Percentiles rank a stretch among this genome's conserved stretches.
These are phyloP conservation scores for Aspergillus novofumigatus DNA, from an alignment of 2,329 filamentous ascomycete species.

Conservation along the genomic window DNA sequence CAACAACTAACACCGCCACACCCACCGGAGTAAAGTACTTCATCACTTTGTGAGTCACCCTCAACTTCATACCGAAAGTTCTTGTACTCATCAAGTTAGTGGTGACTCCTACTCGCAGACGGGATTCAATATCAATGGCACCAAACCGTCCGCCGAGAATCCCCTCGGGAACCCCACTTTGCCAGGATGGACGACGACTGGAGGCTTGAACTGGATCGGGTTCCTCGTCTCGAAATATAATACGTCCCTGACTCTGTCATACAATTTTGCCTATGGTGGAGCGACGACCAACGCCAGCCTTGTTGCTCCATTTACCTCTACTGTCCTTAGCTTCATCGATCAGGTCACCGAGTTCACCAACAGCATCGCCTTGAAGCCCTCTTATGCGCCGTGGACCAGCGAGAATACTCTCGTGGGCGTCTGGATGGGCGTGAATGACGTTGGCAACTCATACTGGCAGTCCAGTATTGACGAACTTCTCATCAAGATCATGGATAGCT, in stretches of 20 bases:
- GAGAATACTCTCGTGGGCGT: conserved; percentile 4
- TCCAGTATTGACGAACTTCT: background rate
- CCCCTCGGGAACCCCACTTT: conserved; percentile 10
- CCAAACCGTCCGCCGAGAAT: conserved; percentile 8
- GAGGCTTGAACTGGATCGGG: conserved; percentile 9
- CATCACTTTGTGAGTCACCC: background rate
- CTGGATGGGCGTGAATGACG: conserved; percentile 13
- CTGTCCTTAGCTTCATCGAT: conserved; percentile 5
- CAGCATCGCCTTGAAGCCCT: background rate
- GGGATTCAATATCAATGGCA: conserved; percentile 5
- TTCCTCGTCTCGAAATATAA: conserved; percentile 6
- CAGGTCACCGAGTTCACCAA: conserved; percentile 7
- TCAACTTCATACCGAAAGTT: background rate
- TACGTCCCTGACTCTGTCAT: conserved; percentile 2
- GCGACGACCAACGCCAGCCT: conserved; percentile 9
- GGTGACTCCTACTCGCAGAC: conserved; percentile 10
- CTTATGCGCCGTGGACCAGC: conserved; percentile 1
- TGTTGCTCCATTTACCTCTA: conserved; percentile 3
- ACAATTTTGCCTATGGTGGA: conserved; percentile 8
- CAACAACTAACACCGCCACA: background rate
- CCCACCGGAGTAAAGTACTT: background rate
- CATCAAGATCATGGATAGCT: conserved; percentile 3
- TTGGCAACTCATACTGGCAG: conserved; percentile 5
- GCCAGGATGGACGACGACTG: conserved; percentile 7
- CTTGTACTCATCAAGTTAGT: background rate